Evolutionary conservation across 345 rosid species (phyloP), one percentile per base, ranked within the genome.

Genomic region (Hibiscus syriacus): DNA sequence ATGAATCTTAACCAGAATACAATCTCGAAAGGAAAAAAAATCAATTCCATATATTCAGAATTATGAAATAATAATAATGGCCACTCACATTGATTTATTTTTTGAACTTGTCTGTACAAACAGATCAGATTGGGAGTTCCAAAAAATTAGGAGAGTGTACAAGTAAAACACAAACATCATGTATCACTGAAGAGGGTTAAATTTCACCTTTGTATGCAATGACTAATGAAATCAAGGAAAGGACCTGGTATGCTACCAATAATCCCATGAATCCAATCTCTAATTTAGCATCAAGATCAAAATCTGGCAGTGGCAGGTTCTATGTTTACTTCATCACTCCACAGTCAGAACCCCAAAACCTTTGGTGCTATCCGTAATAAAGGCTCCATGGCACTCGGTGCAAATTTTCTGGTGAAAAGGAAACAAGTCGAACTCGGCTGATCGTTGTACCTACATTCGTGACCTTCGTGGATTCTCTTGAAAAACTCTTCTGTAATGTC

Each of bases 401-500:
- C n/a, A n/a, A n/a, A n/a, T n/a, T n/a, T n/a, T n/a, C n/a, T n/a
- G n/a, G n/a, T n/a, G n/a, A n/a, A n/a, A n/a, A n/a, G n/a, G n/a
- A n/a, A n/a, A n/a, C 97, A 90, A 11, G 77, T 67, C 2, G 87
- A 67, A 34, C 81, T 66, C 29, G 77, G 71, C 8, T 72, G 72
- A 71, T 80, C 71, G 43, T 89, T 94, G 80, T 91, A 91, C 16
- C 4, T 63, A 81, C 99, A 94, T 6, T 71, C 56, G 23, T 62
- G 80, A 58, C 80, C 78, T 49, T 68, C 73, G 12, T 20, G 58
- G 14, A 94, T 56, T 70, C 66, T 83, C 62, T 22, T 72, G 76
- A 94, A 80, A 67, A 94, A 91, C 43, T 78, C 87, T 69, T 77
- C 89, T 0, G 84, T 86, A 41, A 94, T 74, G 68, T 91, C 98